Evolutionary conservation across 352 stramenopile species (phyloP).

Genomic region (Pythium phragmiticola): DNA sequence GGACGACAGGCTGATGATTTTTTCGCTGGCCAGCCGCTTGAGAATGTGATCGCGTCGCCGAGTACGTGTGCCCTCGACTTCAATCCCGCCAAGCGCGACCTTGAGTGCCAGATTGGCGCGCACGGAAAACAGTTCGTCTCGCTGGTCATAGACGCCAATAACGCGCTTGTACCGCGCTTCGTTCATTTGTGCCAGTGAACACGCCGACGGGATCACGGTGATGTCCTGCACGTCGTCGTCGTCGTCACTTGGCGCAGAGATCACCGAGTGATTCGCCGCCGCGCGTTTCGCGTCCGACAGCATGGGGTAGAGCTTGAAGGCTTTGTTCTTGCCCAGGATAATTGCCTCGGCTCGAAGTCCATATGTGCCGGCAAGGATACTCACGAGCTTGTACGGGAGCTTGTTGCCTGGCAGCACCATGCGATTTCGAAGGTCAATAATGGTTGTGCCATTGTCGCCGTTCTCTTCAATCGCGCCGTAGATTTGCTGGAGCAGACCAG

Average conservation of each 20-base stretch:
- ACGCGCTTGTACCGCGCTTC: constrained; percentile 24
- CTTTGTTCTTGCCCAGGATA: constrained; percentile 82
- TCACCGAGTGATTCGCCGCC: neutral
- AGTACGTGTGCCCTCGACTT: constrained; percentile 59
- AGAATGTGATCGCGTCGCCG: constrained; percentile 65
- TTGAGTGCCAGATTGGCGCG: constrained; percentile 60
- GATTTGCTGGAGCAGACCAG: constrained; percentile 68
- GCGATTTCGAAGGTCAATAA: constrained; percentile 70
- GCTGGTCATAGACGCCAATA: constrained; percentile 17
- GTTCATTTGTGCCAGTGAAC: neutral
- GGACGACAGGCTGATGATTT: constrained; percentile 79
- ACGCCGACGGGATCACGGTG: constrained; percentile 18
- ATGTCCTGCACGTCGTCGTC: constrained; percentile 23
- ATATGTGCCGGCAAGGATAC: constrained; percentile 65
- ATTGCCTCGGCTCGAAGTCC: constrained; percentile 69
- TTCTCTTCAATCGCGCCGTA: constrained; percentile 72
- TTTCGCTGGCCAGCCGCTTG: constrained; percentile 55
- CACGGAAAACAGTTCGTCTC: constrained; percentile 36
- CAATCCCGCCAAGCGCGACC: constrained; percentile 46
- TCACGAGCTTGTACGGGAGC: constrained; percentile 75
- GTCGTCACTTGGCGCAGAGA: constrained; percentile 1
- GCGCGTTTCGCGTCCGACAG: constrained; percentile 16
- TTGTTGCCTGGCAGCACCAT: constrained; percentile 74
- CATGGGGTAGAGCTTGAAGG: constrained; percentile 63
- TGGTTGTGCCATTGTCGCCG: constrained; percentile 58